Percentiles rank a stretch among this genome's conserved stretches.
Conservation (phyloP, 2,329 filamentous ascomycete genomes). For the Xylaria sp. region DNA sequence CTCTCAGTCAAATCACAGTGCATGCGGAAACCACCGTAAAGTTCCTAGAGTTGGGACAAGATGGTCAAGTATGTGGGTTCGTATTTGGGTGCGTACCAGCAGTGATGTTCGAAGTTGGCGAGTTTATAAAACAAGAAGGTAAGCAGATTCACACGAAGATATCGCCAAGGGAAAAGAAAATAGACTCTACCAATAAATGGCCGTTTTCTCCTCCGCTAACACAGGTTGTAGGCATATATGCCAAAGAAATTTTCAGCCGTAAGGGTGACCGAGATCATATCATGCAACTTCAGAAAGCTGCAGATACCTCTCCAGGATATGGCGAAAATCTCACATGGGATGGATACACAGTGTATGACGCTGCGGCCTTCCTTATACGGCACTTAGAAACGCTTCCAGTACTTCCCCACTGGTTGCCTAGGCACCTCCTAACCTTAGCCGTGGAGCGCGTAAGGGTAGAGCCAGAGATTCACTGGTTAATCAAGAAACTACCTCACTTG, state of each 20-base stretch:
- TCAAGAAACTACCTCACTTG: not conserved
- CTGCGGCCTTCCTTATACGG: not conserved
- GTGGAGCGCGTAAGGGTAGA: no score
- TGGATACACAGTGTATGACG: not conserved
- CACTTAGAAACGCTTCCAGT: not conserved
- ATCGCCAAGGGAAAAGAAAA: not conserved
- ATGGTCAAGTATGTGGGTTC: not conserved
- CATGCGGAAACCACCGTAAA: not conserved
- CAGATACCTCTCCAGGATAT: not conserved
- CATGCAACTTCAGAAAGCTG: not conserved
- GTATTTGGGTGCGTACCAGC: not conserved
- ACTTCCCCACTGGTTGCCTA: not conserved
- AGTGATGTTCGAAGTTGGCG: not conserved
- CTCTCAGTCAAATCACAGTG: not conserved
- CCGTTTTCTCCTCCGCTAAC: not conserved
- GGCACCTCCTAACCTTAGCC: no score
- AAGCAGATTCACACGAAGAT: not conserved
- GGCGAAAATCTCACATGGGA: not conserved
- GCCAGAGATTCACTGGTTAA: not conserved
- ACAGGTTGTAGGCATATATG: not conserved
- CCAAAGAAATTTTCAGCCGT: not conserved
- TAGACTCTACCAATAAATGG: not conserved
- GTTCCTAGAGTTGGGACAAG: not conserved
- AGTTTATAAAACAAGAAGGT: not conserved
- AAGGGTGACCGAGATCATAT: not conserved